Percentiles rank a stretch among this genome's conserved stretches.
Evolutionary conservation across 768 basidiomycete genomes (phyloP).

Genomic region (Kwoniella sp.): DNA sequence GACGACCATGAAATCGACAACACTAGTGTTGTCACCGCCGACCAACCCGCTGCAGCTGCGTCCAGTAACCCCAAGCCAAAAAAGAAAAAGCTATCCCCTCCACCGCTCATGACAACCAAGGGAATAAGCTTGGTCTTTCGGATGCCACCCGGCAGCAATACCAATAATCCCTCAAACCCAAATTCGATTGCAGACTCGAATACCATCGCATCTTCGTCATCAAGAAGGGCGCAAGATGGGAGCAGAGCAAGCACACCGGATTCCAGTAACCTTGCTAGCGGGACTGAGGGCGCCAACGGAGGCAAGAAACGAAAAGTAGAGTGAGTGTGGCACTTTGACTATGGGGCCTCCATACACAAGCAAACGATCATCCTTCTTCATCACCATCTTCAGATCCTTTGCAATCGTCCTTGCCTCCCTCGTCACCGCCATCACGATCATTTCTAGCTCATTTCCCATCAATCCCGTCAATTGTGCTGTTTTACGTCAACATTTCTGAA

Average conservation of each 20-base stretch:
- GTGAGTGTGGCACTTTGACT: slow-evolving; percentile 26
- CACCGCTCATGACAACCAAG: slow-evolving; percentile 18
- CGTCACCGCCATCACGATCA: slow-evolving; percentile 5
- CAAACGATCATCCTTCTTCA: not conserved
- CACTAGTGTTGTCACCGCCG: not conserved
- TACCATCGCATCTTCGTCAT: not conserved
- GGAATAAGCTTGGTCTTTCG: slow-evolving; percentile 30
- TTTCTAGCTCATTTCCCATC: not conserved
- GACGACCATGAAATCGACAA: not conserved
- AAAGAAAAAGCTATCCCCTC: slow-evolving; percentile 11
- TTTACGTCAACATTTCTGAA: not conserved
- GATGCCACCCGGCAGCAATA: slow-evolving; percentile 16
- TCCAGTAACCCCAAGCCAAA: slow-evolving; percentile 9
- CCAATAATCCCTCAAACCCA: not conserved
- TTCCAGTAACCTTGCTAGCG: not conserved
- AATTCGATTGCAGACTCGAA: not conserved
- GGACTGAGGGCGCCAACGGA: not conserved
- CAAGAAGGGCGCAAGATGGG: not conserved
- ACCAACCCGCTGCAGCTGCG: not conserved
- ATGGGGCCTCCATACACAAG: not conserved
- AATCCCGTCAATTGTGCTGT: not conserved
- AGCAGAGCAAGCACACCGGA: slow-evolving; percentile 23
- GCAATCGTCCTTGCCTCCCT: slow-evolving; percentile 5
- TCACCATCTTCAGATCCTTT: not conserved
- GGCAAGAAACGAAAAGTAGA: slow-evolving; percentile 25